phyloP scores from a whole-genome alignment of 2,329 filamentous ascomycete species.

The Hypomyces perniciosus region DNA sequence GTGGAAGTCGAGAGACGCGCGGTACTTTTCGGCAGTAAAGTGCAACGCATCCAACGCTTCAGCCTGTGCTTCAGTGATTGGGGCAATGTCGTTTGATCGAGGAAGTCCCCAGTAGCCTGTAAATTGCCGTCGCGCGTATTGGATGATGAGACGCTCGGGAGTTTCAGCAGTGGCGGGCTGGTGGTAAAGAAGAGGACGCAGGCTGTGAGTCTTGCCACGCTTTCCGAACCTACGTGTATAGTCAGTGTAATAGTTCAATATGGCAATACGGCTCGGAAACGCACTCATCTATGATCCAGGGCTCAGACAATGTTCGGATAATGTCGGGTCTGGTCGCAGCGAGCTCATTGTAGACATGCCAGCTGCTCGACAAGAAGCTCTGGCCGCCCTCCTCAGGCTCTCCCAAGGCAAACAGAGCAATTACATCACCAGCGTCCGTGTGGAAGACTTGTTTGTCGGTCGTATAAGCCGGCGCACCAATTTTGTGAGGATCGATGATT shows the following conservation, averaged over 20 bases:
- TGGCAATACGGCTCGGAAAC: slow-evolving; percentile 9
- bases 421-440: slow-evolving; percentile 54
- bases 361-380: slow-evolving; percentile 52
- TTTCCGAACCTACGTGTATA: slow-evolving; percentile 44
- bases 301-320: slow-evolving; percentile 48
- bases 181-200: slow-evolving; percentile 50
- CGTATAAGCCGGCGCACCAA: slow-evolving; percentile 54
- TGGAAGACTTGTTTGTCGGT: slow-evolving; percentile 58
- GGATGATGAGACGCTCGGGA: slow-evolving; percentile 51
- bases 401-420: slow-evolving; percentile 51
- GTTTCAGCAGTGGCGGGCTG: slow-evolving; percentile 39
- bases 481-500: slow-evolving; percentile 27
- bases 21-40: slow-evolving; percentile 41
- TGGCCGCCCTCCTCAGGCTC: slow-evolving; percentile 48
- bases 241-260: background rate
- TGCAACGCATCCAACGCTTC: slow-evolving; percentile 48
- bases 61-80: slow-evolving; percentile 47
- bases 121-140: slow-evolving; percentile 55
- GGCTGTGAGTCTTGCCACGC: slow-evolving; percentile 23
- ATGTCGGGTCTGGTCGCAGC: slow-evolving; percentile 53
- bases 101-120: slow-evolving; percentile 52
- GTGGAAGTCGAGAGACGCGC: slow-evolving; percentile 39
- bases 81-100: slow-evolving; percentile 47
- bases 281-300: slow-evolving; percentile 41
- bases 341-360: slow-evolving; percentile 58